Percentiles rank a stretch among this genome's conserved stretches.
Conservation (phyloP, 768 basidiomycete species). For the Crassisporium funariophilum region DNA sequence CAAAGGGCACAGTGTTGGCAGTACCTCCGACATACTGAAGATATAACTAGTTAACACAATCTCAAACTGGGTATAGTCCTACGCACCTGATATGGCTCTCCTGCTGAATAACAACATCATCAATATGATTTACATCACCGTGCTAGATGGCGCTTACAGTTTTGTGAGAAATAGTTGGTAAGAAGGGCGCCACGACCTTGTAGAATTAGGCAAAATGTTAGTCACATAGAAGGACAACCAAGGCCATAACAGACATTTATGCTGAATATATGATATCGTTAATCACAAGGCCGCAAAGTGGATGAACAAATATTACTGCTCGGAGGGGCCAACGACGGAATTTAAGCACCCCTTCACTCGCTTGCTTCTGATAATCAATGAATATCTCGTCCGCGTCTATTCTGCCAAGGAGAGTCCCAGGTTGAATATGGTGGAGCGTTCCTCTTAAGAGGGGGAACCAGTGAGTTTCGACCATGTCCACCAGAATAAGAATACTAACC, state of each 20-base stretch:
- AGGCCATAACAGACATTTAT: constrained; percentile 53
- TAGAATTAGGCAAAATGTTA: constrained; percentile 4
- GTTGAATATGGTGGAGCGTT: constrained; percentile 58
- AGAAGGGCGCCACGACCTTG: constrained; percentile 71
- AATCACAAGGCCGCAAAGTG: too few species aligned
- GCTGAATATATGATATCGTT: constrained; percentile 45
- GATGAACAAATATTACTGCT: constrained; percentile 46
- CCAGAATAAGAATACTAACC: constrained; percentile 32
- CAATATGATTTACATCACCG: constrained; percentile 1
- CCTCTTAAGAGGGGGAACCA: constrained; percentile 42
- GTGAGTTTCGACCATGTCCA: background rate
- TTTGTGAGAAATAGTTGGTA: constrained; percentile 86
- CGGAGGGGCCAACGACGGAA: constrained; percentile 77
- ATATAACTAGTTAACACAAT: background rate
- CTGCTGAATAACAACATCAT: constrained; percentile 51
- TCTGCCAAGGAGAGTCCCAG: constrained; percentile 38
- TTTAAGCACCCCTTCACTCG: constrained; percentile 50
- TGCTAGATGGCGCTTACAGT: constrained; percentile 49
- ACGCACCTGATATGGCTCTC: constrained; percentile 76
- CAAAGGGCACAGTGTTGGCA: constrained; percentile 69
- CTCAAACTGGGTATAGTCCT: background rate
- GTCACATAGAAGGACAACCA: background rate
- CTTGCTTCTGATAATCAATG: constrained; percentile 66
- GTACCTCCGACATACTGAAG: constrained; percentile 77
- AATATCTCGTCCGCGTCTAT: constrained; percentile 63